Percentiles rank a stretch among this genome's conserved stretches.
Conservation (phyloP, 2,329 filamentous ascomycete genomes). For the Ophiostoma ips region DNA sequence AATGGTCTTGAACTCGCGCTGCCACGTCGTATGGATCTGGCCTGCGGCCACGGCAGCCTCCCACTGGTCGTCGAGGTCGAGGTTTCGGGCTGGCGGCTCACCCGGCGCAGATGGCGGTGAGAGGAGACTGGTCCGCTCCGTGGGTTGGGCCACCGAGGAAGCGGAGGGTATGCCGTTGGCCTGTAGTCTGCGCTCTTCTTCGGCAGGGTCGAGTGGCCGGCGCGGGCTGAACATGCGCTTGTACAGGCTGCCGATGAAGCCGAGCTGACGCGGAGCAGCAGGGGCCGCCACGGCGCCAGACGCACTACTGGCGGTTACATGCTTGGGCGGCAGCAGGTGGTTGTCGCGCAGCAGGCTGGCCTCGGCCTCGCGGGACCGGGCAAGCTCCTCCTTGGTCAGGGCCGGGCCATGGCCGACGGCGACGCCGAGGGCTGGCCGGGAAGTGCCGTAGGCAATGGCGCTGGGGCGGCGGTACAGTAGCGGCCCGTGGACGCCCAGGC, state of each 20-base stretch:
- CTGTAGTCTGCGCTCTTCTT: slow-evolving; percentile 46
- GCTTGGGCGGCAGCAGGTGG: slow-evolving; percentile 50
- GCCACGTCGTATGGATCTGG: slow-evolving; percentile 80
- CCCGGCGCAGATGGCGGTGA: background rate
- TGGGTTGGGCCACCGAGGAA: slow-evolving; percentile 9
- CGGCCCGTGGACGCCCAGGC: slow-evolving; percentile 23
- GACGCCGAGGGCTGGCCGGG: slow-evolving; percentile 55
- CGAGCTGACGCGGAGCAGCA: slow-evolving; percentile 14
- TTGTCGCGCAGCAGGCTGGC: slow-evolving; percentile 50
- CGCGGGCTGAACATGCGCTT: slow-evolving; percentile 41
- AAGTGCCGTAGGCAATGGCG: slow-evolving; percentile 59
- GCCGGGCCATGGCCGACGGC: slow-evolving; percentile 30
- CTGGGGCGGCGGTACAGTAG: slow-evolving; percentile 61
- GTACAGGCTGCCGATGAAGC: slow-evolving; percentile 27
- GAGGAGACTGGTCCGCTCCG: slow-evolving; percentile 26
- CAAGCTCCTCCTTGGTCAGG: slow-evolving; percentile 40
- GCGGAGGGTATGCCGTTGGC: slow-evolving; percentile 29
- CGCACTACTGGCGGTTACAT: slow-evolving; percentile 19
- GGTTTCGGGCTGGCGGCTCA: slow-evolving; percentile 19
- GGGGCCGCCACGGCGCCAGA: background rate
- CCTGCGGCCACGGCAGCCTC: slow-evolving; percentile 71
- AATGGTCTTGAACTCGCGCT: slow-evolving; percentile 74
- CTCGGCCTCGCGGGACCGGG: slow-evolving; percentile 43
- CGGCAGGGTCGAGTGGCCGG: slow-evolving; percentile 23
- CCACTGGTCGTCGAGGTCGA: slow-evolving; percentile 58